Evolutionary conservation across 176 grass and related monocot genomes (phyloP), one percentile per base, ranked within the genome.

Genomic region (Phoenix dactylifera): DNA sequence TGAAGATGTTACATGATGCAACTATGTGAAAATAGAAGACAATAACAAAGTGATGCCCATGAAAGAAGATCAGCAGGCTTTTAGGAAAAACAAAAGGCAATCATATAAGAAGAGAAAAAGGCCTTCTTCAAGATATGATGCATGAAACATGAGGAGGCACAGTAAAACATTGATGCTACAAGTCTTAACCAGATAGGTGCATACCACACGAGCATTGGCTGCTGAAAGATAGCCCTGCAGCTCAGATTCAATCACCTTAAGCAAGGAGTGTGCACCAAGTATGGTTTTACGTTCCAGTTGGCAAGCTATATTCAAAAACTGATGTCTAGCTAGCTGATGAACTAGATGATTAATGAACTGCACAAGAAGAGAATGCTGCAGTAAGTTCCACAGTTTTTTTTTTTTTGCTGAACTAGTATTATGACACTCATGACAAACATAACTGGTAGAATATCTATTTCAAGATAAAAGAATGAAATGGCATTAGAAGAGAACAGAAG

Each of bases 331-430:
- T 69, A 90, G 75, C 70, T 85, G 91, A 87, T 96, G 85, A 66
- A 82, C 83, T 18, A 90, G 73, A 72, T 90, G 62, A 77, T 85
- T 90, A 70, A 96, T 96, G 80, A 84, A 80, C 91, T 90, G 77
- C 68, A 72, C 35, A 52, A 58, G 64, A 55, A 59, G 4, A 60
- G 80, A 26, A 76, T 73, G 18, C 4, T 54, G n/a, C 19, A 63
- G 59, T 55, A 48, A 54, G 50, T 14, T 48, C 20, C 4, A 29
- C 9, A 3, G 10, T 12, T 0, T 6, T 44, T 44, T 44, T 10
- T 44, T 44, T 10, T 44, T 12, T 1, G 7, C 35, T 39, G 35
- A 39, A 39, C 35, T 39, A 12, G 35, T 39, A 39, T 44, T 44
- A 44, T 44, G 35, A 3, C 35, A 44, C 10, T 44, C 35, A 14